Evolutionary conservation across 768 basidiomycete species (phyloP), one percentile per base, ranked within the genome.

Genomic region (Lactifluus rugatus): DNA sequence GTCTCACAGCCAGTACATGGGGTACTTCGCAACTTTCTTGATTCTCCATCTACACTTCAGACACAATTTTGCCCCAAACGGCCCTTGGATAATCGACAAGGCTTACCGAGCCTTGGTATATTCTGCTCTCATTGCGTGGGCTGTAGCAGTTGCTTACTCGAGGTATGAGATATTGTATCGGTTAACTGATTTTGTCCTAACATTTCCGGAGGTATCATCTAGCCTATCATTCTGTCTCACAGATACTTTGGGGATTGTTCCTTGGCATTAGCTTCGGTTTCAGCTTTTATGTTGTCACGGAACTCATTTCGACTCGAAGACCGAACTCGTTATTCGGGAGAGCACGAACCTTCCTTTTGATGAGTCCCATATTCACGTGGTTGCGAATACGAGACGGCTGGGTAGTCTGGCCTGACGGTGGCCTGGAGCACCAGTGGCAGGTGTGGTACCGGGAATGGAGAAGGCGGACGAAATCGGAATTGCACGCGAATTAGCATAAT

Each of bases 1-100:
- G 0, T 90, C 88, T 14, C 90, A 93, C 66, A 89, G 87, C 70
- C 90, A 93, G 70, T 90, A 85, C 68, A 91, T 93, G 90, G 90
- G 82, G 16, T 93, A 87, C 70, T 92, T 93, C 62, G 76, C 84
- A 5, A 75, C 87, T 0, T 93, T 92, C 69, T 69, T 92, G 45
- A 66, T 83, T 44, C 81, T 85, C 66, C 90, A 93, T 70, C 66
- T 92, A 49, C 79, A 78, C 62, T 83, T 82, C 62, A 80, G 81
- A 36, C 88, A 91, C 65, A 76, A 77, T 3, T 89, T 87, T 62
- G 56, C 74, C 2, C 70, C 80, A 2, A 81, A 79, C 1, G 85
- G 85, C 7, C 75, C 54, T 26, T 52, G 57, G 10, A 17, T 78
- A 11, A 59, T 89, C 8, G 86, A 91, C 66, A 62, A 59, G n/a